Evolutionary conservation across 768 basidiomycete species (phyloP), one percentile per base, ranked within the genome.

Genomic region (Sarcomyxa edulis): DNA sequence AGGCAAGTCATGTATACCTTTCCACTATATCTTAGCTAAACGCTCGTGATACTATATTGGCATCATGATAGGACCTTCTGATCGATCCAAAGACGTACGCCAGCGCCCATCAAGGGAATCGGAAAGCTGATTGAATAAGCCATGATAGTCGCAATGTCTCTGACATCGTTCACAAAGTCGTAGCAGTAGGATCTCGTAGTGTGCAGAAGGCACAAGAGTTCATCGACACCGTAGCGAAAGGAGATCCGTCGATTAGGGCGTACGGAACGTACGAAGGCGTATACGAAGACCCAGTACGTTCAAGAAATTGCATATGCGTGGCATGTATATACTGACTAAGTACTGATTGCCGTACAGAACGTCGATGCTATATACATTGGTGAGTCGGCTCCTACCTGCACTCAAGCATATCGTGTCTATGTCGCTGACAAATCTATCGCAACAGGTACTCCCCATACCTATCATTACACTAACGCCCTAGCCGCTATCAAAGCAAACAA

Each of bases 301-400:
- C 19, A 23, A 26, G 26, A 4, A 14, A 19, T 11, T 7, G 2
- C 27, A 26, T 6, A n/a, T n/a, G n/a, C 11, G 33, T 38, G 5
- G 15, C 11, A 21, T 14, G 8, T 4, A 22, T 23, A 7, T 11
- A 14, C 18, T 4, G 7, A 14, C 12, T 28, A 14, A 18, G 30
- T 14, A 35, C 20, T 9, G 6, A 28, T 26, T 11, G 6, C 46
- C 29, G 34, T 7, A n/a, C 22, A 80, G 82, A 65, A 84, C 40
- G 81, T 92, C 19, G 78, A 89, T 48, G 84, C 67, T 1, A 64
- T 92, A 39, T 91, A 91, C 60, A 78, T 90, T 37, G 86, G 80
- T 78, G 11, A 19, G 56, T 53, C 28, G n/a, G n/a, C n/a, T n/a
- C n/a, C n/a, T n/a, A n/a, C n/a, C n/a, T n/a, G n/a, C n/a, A n/a